Base-by-base conservation (phyloP, 768 basidiomycete genomes). In the Amanita rimosa region DNA sequence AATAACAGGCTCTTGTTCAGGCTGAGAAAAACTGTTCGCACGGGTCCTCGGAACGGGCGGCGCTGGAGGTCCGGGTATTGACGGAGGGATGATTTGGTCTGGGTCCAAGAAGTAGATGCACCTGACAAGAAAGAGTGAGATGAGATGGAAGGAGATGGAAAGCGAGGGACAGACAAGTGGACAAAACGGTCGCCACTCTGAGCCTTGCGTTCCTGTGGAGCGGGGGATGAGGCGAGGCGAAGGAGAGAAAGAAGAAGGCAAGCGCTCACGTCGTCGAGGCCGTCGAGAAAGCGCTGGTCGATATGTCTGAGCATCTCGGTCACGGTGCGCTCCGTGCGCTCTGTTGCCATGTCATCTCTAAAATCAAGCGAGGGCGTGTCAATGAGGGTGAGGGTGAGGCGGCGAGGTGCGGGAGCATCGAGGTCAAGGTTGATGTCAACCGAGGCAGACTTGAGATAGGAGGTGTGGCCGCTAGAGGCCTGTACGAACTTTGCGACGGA, bases 101-200 rank as follows among this genome's bases (percentile, higher is more conserved):
- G 88, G 88, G 73, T 90, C 85, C 66, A 91, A 69, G 67, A 91
- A 86, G 68, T 91, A 91, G 51, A 91, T 79, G 58, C 87, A 90
- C 52, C 87, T 89, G 66, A 49, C 54, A 29, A 38, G 27, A 21
- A 33, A 34, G 24, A 45, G 55, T 47, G 43, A 33, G 22, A 24
- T 51, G 27, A 42, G 55, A 53, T 58, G 48, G 55, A 56, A 41
- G 46, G 48, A 52, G 16, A 49, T 17, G 58, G 58, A 51, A 34
- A 46, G 42, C 50, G 55, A 34, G 58, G 49, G 55, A 75, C 76
- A 57, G 60, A 90, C 84, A 92, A 67, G 68, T 91, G 88, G 50
- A 91, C 76, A 66, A 85, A 85, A 58, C 84, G 78, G 69, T 86
- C 81, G 51, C 81, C 82, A 52, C 66, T 70, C 60, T 76, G 75